Percentiles rank a stretch among this genome's conserved stretches.
Conservation (phyloP, 345 rosid genomes). For the Streptanthus diversifolius region DNA sequence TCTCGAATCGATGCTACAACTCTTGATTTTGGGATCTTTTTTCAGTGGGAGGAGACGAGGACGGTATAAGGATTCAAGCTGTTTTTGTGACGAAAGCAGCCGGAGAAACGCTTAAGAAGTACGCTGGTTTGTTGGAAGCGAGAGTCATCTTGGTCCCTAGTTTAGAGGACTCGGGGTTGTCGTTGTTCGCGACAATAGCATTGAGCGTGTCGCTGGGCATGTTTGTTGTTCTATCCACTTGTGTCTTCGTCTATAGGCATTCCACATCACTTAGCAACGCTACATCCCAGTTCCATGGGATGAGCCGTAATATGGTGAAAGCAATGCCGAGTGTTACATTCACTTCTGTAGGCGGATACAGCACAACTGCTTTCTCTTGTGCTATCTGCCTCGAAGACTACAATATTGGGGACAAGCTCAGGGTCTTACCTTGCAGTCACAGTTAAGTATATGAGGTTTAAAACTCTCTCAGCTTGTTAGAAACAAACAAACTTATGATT, state of each 20-base stretch:
- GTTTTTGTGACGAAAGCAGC: conserved; percentile 63
- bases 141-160: conserved; percentile 66
- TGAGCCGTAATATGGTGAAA: conserved; percentile 71
- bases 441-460: conserved; percentile 38
- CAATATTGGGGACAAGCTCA: conserved; percentile 77
- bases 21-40: not conserved
- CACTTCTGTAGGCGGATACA: conserved; percentile 62
- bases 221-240: conserved; percentile 63
- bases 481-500: not conserved
- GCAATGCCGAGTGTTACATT: conserved; percentile 87
- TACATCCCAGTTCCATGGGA: conserved; percentile 64
- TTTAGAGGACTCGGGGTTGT: conserved; percentile 67
- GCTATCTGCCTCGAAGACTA: conserved; percentile 93
- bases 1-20: not conserved
- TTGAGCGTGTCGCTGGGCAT: conserved; percentile 62
- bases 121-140: conserved; percentile 42
- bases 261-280: conserved; percentile 43
- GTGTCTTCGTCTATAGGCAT: conserved; percentile 66
- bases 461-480: not conserved
- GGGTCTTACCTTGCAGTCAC: conserved; percentile 80
- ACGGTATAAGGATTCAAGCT: conserved; percentile 65
- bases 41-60: conserved; percentile 65
- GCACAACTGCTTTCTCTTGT: conserved; percentile 64
- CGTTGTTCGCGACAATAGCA: conserved; percentile 54
- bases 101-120: conserved; percentile 56